These are phyloP conservation scores for Fusarium sp. DNA, from an alignment of 2,329 filamentous ascomycete species.

Conservation along the genomic window DNA sequence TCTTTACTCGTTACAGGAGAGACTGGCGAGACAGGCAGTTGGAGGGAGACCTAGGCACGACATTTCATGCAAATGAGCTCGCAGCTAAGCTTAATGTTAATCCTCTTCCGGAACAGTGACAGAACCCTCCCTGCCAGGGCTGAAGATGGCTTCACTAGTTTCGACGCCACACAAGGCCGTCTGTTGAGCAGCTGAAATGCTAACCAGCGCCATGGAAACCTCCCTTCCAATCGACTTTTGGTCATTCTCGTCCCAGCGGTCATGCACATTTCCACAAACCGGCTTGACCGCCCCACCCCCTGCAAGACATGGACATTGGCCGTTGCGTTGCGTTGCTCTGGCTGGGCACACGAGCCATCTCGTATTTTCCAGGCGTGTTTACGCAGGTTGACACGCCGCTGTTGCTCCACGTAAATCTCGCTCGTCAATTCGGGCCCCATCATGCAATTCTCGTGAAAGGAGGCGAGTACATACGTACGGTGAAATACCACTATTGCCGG, in stretches of 20 bases:
- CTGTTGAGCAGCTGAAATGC: slow-evolving; percentile 1
- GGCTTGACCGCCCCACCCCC: neutral
- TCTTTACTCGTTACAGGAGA: neutral
- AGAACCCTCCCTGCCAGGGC: neutral
- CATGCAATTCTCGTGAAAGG: neutral
- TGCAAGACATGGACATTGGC: neutral
- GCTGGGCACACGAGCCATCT: neutral
- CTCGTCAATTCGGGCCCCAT: neutral
- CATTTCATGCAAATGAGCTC: neutral
- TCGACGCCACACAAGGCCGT: slow-evolving; percentile 6
- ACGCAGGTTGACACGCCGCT: neutral
- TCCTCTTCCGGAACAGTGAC: neutral
- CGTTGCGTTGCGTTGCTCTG: too few species aligned
- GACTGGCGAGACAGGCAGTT: neutral
- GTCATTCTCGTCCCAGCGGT: slow-evolving; percentile 8
- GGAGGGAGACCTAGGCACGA: neutral
- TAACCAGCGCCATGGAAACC: slow-evolving; percentile 3
- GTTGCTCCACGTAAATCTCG: neutral
- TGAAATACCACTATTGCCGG: neutral
- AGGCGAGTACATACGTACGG: neutral
- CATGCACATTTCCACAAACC: neutral
- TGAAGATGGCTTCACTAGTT: slow-evolving; percentile 20
- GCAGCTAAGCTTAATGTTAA: slow-evolving; percentile 16
- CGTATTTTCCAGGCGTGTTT: neutral
- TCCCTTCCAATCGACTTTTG: neutral